These are phyloP conservation scores for Oryza australiensis DNA, from an alignment of 176 grass and related monocot genomes.

Conservation along the genomic window DNA sequence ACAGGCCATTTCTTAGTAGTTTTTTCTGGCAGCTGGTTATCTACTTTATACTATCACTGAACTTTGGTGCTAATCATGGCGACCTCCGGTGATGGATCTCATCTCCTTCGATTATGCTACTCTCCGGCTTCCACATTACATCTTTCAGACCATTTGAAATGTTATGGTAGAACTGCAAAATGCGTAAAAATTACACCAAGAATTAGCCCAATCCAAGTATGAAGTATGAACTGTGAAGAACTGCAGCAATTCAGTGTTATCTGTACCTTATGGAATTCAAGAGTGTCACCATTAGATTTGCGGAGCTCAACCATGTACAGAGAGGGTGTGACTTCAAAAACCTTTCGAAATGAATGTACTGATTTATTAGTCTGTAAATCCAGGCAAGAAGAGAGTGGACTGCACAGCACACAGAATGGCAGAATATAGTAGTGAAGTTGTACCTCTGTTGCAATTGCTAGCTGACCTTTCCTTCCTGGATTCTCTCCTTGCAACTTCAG, in stretches of 20 bases:
- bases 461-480: slow-evolving; percentile 92
- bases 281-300: slow-evolving; percentile 88
- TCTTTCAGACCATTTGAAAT: slow-evolving; percentile 84
- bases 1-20: slow-evolving; percentile 2
- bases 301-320: slow-evolving; percentile 92
- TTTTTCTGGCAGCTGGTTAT: slow-evolving; percentile 15
- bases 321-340: slow-evolving; percentile 91
- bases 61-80: not conserved
- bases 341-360: slow-evolving; percentile 39
- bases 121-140: slow-evolving; percentile 76
- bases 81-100: slow-evolving; percentile 15
- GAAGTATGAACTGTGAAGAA: not conserved
- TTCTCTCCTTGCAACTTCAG: slow-evolving; percentile 93
- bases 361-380: slow-evolving; percentile 23
- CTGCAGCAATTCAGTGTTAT: not conserved
- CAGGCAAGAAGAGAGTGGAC: not conserved
- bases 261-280: slow-evolving; percentile 86
- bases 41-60: slow-evolving; percentile 34
- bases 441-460: slow-evolving; percentile 96
- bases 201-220: not conserved
- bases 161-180: slow-evolving; percentile 70
- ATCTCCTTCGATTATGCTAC: slow-evolving; percentile 39
- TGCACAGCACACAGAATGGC: not conserved
- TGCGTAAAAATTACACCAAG: not conserved
- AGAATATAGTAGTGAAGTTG: not conserved